Conservation (phyloP, 78 protist genomes). For the Reticulomyxa filosa region DNA sequence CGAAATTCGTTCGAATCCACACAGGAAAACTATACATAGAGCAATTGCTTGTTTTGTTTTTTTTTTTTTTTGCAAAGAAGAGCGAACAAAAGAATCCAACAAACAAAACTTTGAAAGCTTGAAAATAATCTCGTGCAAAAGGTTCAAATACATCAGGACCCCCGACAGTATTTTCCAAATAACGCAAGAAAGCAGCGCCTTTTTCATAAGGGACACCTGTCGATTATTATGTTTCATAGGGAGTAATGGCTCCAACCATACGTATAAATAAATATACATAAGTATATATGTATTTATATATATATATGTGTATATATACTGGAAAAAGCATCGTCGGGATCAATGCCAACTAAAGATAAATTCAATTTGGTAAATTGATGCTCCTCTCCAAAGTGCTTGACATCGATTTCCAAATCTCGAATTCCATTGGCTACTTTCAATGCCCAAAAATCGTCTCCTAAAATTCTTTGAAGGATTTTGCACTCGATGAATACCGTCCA, state of each 20-base stretch:
- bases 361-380: neutral
- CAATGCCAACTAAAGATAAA: neutral
- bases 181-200: neutral
- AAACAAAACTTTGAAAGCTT: neutral
- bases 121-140: neutral
- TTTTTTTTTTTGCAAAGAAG: neutral
- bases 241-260: too few species aligned
- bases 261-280: too few species aligned
- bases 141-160: neutral
- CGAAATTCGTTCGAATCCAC: neutral
- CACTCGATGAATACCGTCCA: neutral
- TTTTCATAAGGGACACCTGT: slow-evolving; percentile 25
- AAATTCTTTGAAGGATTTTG: too few species aligned
- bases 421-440: too few species aligned
- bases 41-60: neutral
- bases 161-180: neutral
- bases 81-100: neutral
- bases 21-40: neutral
- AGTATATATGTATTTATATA: too few species aligned
- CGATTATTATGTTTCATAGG: too few species aligned
- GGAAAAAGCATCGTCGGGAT: slow-evolving; percentile 22
- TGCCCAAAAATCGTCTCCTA: too few species aligned
- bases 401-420: too few species aligned
- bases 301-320: too few species aligned
- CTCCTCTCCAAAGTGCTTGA: too few species aligned